Percentiles rank a stretch among this genome's conserved stretches.
These are phyloP conservation scores for Myriosclerotinia curreyana DNA, from an alignment of 2,329 filamentous ascomycete genomes.

Conservation along the genomic window DNA sequence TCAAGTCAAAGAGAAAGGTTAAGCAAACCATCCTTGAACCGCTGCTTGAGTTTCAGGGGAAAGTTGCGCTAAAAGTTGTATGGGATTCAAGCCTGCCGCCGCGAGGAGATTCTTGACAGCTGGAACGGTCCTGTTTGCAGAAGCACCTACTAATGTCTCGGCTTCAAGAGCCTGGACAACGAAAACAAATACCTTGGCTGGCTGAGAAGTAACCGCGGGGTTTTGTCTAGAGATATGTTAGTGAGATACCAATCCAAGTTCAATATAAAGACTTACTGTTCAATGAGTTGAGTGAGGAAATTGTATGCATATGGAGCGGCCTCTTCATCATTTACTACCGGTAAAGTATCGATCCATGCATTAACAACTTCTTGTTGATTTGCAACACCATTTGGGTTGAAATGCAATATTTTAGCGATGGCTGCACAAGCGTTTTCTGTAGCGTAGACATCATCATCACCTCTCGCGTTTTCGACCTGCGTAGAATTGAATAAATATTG, in stretches of 20 bases:
- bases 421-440: slow-evolving; percentile 97
- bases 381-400: slow-evolving; percentile 72
- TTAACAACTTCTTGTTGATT: slow-evolving; percentile 72
- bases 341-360: slow-evolving; percentile 90
- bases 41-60: slow-evolving; percentile 76
- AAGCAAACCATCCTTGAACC: slow-evolving; percentile 72
- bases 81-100: slow-evolving; percentile 70
- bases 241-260: slow-evolving; percentile 34
- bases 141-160: slow-evolving; percentile 83
- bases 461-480: slow-evolving; percentile 74
- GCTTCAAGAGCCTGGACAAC: slow-evolving; percentile 88
- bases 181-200: slow-evolving; percentile 76
- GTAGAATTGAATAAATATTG: slow-evolving; percentile 82
- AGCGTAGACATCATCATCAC: slow-evolving; percentile 92
- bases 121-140: slow-evolving; percentile 70
- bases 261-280: slow-evolving; percentile 67
- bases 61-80: slow-evolving; percentile 71
- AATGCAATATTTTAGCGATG: slow-evolving; percentile 95
- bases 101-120: slow-evolving; percentile 76
- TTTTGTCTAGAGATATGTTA: slow-evolving; percentile 64
- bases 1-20: slow-evolving; percentile 42
- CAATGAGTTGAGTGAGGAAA: slow-evolving; percentile 86
- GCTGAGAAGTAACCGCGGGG: slow-evolving; percentile 72
- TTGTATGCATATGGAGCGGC: slow-evolving; percentile 94
- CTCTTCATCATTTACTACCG: slow-evolving; percentile 93